Evolutionary conservation across 306 rosid species (phyloP).

Genomic region (Gastrolobium bilobum): DNA sequence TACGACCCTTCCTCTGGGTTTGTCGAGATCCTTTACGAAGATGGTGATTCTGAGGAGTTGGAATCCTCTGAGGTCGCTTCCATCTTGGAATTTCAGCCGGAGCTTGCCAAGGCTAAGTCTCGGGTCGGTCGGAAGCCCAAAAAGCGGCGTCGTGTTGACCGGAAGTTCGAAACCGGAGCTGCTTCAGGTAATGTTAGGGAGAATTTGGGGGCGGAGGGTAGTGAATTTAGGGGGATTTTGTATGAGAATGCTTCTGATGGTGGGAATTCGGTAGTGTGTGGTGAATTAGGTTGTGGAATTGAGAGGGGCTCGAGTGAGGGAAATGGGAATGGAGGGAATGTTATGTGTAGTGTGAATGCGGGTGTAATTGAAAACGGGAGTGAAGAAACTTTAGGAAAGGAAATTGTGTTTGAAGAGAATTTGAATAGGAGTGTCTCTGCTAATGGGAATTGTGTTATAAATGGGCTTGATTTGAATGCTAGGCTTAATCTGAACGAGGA

Average conservation of each 20-base stretch:
- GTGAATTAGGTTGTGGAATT: conserved; percentile 47
- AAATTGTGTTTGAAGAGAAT: conserved; percentile 45
- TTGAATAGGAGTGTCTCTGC: conserved; percentile 49
- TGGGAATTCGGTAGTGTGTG: conserved; percentile 49
- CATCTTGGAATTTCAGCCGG: conserved; percentile 52
- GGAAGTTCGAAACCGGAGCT: conserved; percentile 40
- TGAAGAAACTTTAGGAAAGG: conserved; percentile 45
- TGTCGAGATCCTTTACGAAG: conserved; percentile 67
- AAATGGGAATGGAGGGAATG: conserved; percentile 55
- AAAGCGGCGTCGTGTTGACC: conserved; percentile 68
- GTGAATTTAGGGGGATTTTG: conserved; percentile 53
- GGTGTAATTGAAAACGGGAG: conserved; percentile 41
- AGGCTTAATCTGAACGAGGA: conserved; percentile 65
- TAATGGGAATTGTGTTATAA: conserved; percentile 59
- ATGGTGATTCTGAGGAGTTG: conserved; percentile 78
- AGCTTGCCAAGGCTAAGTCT: conserved; percentile 44
- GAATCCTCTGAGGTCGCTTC: conserved; percentile 60
- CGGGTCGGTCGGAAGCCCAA: conserved; percentile 74
- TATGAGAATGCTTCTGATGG: conserved; percentile 37
- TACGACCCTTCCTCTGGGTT: conserved; percentile 69
- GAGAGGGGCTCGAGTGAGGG: conserved; percentile 43
- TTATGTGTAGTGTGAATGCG: conserved; percentile 50
- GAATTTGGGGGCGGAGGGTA: conserved; percentile 50
- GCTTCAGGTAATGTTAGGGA: conserved; percentile 61
- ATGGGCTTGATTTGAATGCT: conserved; percentile 81